Base-by-base conservation (phyloP, 495 filamentous ascomycete species). In the Penicillium lagena region DNA sequence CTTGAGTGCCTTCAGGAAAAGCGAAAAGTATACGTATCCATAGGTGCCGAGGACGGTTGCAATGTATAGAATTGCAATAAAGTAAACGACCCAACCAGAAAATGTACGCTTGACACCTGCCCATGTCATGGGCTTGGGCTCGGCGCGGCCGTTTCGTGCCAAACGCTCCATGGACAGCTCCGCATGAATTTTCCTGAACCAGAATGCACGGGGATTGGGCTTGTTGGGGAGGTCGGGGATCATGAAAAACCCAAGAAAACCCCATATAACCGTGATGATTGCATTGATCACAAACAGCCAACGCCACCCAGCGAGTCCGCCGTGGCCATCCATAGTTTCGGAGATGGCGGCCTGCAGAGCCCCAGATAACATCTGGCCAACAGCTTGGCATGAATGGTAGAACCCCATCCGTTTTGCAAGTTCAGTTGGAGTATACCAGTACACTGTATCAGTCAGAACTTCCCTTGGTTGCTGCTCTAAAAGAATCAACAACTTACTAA, bases 241-340 rank as follows among this genome's bases (percentile, higher is more conserved):
- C 57, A 83, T 75, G 29, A 78, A 54, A 46, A 73, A 85, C 0
- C 81, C 71, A 0, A 73, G 40, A 8, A 87, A 52, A 6, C 85
- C 83, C 46, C 86, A 70, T 1, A 75, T 45, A 0, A 76, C 71
- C 0, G 81, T 86, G 15, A 69, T 56, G 31, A 60, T 44, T 10
- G 63, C 59, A 35, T 71, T 67, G 28, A 81, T 67, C n/a, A 75
- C 58, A 47, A 83, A 85, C 8, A 86, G 67, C 76, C 79, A 86
- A 34, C 81, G 70, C 85, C 85, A 89, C 0, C 85, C 85, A 0
- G 75, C 66, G 11, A 76, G 60, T 1, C 77, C 80, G 4, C 68
- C 42, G 13, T 75, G 66, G 4, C 80, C 79, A 9, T 83, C 51
- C 52, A 89, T 66, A 0, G 60, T 63, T 11, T 60, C 49, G 27